Conservation (phyloP, 202 grass and related monocot species). For the Carex sylvatica region DNA sequence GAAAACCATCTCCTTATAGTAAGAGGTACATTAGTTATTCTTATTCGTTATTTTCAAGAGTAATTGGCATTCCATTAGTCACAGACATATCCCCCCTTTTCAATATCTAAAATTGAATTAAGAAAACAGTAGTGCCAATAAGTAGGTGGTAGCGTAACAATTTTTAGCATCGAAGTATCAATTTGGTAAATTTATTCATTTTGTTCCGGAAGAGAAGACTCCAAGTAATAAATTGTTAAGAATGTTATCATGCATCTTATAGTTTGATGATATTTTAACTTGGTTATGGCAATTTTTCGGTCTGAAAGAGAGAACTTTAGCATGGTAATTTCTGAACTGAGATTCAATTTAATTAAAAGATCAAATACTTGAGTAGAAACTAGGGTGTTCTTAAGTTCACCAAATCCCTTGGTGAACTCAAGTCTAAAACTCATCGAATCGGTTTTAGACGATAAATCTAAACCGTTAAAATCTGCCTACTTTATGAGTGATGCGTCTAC, state of each 20-base stretch:
- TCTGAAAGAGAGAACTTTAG: too few relatives aligned
- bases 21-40: background rate
- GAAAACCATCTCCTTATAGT: too few relatives aligned
- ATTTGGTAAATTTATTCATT: background rate
- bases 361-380: too few relatives aligned
- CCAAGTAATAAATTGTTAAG: background rate
- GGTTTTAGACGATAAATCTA: too few relatives aligned
- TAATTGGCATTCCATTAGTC: background rate
- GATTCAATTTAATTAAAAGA: background rate
- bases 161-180: background rate
- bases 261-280: background rate
- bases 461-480: too few relatives aligned
- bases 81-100: background rate
- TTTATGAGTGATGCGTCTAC: too few relatives aligned
- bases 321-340: background rate
- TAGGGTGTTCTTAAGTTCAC: too few relatives aligned
- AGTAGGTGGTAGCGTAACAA: background rate
- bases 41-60: background rate
- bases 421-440: too few relatives aligned
- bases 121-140: background rate
- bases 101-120: background rate
- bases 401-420: too few relatives aligned
- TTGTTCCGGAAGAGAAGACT: background rate
- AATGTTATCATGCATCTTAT: background rate
- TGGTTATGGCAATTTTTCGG: background rate